phyloP scores from a whole-genome alignment of 352 stramenopile species.

The Pythium angustatum region DNA sequence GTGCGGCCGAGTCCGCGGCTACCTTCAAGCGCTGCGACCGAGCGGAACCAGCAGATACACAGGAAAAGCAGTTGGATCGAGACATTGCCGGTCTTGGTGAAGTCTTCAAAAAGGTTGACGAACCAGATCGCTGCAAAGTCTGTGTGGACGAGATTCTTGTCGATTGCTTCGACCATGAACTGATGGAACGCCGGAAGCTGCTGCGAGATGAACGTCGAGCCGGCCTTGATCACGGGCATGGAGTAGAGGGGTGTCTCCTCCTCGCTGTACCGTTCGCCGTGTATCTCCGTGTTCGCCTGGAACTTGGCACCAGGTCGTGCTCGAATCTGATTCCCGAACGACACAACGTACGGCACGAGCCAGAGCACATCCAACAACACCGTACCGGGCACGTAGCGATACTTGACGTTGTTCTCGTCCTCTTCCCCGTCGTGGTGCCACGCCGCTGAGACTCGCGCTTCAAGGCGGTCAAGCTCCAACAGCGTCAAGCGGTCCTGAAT shows the following conservation, averaged over 20 bases:
- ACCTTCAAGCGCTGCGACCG: slow-evolving; percentile 32
- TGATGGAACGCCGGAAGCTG: slow-evolving; percentile 19
- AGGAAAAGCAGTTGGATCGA: slow-evolving; percentile 11
- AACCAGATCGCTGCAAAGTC: background rate
- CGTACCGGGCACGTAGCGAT: background rate
- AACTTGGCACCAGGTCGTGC: background rate
- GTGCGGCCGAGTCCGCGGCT: slow-evolving; percentile 19
- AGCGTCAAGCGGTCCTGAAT: background rate
- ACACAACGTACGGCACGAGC: background rate
- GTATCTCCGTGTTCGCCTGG: background rate
- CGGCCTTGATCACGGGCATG: background rate
- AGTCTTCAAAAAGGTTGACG: background rate
- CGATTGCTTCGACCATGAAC: background rate
- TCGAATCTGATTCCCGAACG: background rate
- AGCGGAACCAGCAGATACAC: slow-evolving; percentile 37
- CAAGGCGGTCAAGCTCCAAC: background rate
- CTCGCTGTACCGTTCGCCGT: background rate
- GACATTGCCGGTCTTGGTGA: slow-evolving; percentile 1
- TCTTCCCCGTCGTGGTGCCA: background rate
- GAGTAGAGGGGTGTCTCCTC: background rate
- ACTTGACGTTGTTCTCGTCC: no score
- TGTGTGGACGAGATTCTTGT: background rate
- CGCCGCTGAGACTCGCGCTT: background rate
- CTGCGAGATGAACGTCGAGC: slow-evolving; percentile 9
- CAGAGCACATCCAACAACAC: background rate